Percentiles rank a stretch among this genome's conserved stretches.
These are phyloP conservation scores for Bruguiera hainesii DNA, from an alignment of 441 rosid genomes.

Conservation along the genomic window DNA sequence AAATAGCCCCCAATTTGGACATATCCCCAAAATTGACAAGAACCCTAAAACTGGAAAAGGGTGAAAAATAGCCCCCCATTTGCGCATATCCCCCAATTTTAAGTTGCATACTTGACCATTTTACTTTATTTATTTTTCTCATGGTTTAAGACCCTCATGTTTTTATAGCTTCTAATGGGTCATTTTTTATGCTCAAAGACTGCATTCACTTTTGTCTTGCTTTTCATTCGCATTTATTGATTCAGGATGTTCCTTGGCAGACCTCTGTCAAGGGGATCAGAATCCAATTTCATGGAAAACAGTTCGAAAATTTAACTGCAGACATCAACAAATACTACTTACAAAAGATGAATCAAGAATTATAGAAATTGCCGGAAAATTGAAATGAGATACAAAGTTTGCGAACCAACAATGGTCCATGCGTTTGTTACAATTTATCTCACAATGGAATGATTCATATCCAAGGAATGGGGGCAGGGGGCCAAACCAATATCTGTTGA, in stretches of 20 bases:
- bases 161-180: neutral
- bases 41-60: too few species aligned
- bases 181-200: slow-evolving; percentile 9
- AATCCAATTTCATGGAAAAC: neutral
- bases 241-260: slow-evolving; percentile 68
- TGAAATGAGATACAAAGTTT: too few species aligned
- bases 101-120: neutral
- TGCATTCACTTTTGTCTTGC: neutral
- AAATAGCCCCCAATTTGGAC: too few species aligned
- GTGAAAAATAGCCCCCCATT: too few species aligned
- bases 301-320: too few species aligned
- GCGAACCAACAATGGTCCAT: slow-evolving; percentile 27
- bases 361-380: too few species aligned
- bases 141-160: neutral
- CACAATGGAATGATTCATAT: too few species aligned
- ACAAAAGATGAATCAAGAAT: too few species aligned
- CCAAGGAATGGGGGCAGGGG: neutral
- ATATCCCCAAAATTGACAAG: too few species aligned
- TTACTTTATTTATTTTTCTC: neutral
- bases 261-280: slow-evolving; percentile 73
- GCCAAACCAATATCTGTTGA: neutral
- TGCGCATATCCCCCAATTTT: neutral
- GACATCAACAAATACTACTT: too few species aligned
- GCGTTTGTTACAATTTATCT: slow-evolving; percentile 33
- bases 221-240: slow-evolving; percentile 12